Conservation (phyloP, 495 filamentous ascomycete species). For the Aspergillus steynii region DNA sequence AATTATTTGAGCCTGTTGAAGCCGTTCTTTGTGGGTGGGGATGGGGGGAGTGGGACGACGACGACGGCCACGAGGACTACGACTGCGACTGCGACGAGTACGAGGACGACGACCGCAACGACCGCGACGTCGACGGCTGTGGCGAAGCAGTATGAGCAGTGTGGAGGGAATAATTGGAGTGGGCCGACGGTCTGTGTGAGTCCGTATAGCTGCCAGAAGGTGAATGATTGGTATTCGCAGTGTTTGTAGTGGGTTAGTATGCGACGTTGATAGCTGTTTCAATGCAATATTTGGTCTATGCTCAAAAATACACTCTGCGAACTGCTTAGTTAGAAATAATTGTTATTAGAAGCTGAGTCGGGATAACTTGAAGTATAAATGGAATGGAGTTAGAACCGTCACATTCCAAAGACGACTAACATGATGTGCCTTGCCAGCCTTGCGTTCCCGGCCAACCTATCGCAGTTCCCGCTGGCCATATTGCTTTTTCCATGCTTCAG, state of each 20-base stretch:
- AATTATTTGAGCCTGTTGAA: conserved; percentile 34
- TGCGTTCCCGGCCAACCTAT: not conserved
- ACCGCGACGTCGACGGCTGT: conserved; percentile 24
- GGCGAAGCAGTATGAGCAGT: conserved; percentile 45
- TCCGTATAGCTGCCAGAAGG: conserved; percentile 37
- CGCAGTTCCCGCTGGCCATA: not conserved
- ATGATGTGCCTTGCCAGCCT: not conserved
- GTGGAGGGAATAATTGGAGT: conserved; percentile 47
- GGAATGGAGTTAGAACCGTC: no score
- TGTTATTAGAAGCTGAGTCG: no score
- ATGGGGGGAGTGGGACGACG: conserved; percentile 26
- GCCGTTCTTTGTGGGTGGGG: conserved; percentile 31
- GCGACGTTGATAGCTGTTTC: not conserved
- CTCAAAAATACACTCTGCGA: no score
- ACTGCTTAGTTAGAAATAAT: no score
- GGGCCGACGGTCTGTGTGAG: conserved; percentile 50
- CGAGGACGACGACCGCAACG: conserved; percentile 20
- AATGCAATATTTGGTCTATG: no score
- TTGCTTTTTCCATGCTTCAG: not conserved
- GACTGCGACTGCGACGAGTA: conserved; percentile 16
- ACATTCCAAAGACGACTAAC: no score
- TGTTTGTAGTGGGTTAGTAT: conserved; percentile 33
- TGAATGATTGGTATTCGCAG: conserved; percentile 46
- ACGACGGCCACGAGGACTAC: conserved; percentile 28
- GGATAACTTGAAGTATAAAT: no score